Evolutionary conservation across 2,329 filamentous ascomycete genomes (phyloP), one percentile per base, ranked within the genome.

Genomic region (Calonectria pseudoreteaudii): DNA sequence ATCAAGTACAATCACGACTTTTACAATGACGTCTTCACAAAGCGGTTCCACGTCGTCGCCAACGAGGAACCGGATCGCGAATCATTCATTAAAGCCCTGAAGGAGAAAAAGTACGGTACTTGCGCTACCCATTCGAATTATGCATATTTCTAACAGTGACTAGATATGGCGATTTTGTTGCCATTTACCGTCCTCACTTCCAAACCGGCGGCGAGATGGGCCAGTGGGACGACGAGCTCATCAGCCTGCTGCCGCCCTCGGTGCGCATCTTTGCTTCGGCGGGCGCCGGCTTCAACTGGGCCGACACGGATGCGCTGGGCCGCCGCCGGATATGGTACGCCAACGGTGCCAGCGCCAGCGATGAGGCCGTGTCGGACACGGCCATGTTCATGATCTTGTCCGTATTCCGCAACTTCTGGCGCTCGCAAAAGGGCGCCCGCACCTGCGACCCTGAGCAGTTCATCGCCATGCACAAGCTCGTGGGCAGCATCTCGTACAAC

Each of bases 131-230:
- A 13, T 3, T 18, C 28, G 13, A 38, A 26, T 60, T 3, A 6
- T 41, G 14, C 34, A 11, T 30, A 14, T 1, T 14, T 20, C 66
- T 76, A 26, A 76, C 10, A 10, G 0, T 3, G 1, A 1, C 0
- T 2, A 78, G 78, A 71, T 80, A 80, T 75, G 78, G 78, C 1
- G 71, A 80, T 4, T 80, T 80, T 70, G 78, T 82, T 3, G 88
- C 88, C 52, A 85, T 87, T 75, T 89, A 90, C 77, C 86, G 91
- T 3, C 91, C 91, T 0, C 90, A 91, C 76, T 92, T 89, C 85
- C 88, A 90, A 62, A 90, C 89, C 0, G 91, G 91, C n/a, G 90
- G 89, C 5, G 90, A 92, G 78, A 92, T 92, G 91, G 89, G 89
- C 36, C 87, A 86, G 18, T 92, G 90, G 90, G 88, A 93, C 76